Evolutionary conservation across 2,329 filamentous ascomycete genomes (phyloP).

Genomic region (Hymenoscyphus repandus): DNA sequence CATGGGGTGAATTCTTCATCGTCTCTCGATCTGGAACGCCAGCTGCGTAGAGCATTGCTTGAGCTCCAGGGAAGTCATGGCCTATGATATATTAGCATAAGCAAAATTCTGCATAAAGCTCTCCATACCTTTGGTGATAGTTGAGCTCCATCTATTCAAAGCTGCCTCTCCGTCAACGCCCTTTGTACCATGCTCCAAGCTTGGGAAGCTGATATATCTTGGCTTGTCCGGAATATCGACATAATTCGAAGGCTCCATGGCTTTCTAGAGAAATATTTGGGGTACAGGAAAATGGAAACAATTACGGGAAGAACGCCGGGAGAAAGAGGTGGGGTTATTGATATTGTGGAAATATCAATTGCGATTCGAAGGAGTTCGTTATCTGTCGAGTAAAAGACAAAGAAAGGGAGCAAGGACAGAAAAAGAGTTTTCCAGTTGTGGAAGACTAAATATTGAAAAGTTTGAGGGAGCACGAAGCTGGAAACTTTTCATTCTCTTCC

Average conservation of each 20-base stretch:
- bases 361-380: neutral
- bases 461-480: neutral
- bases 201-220: conserved; percentile 29
- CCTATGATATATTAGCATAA: conserved; percentile 33
- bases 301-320: neutral
- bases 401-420: neutral
- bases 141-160: conserved; percentile 82
- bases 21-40: conserved; percentile 76
- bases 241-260: conserved; percentile 23
- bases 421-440: neutral
- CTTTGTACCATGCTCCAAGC: conserved; percentile 25
- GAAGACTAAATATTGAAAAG: neutral
- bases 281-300: neutral
- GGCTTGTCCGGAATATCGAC: conserved; percentile 22
- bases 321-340: neutral
- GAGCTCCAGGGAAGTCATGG: conserved; percentile 88
- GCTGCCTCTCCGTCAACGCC: conserved; percentile 50
- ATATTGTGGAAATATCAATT: neutral
- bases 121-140: conserved; percentile 55
- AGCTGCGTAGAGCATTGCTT: conserved; percentile 94
- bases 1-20: conserved; percentile 88
- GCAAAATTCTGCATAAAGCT: neutral
- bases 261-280: conserved; percentile 1
- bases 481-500: neutral
- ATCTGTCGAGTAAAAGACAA: neutral